Conservation (phyloP, 192 early-diverging fungal species). For the Rhizophagus sp. region DNA sequence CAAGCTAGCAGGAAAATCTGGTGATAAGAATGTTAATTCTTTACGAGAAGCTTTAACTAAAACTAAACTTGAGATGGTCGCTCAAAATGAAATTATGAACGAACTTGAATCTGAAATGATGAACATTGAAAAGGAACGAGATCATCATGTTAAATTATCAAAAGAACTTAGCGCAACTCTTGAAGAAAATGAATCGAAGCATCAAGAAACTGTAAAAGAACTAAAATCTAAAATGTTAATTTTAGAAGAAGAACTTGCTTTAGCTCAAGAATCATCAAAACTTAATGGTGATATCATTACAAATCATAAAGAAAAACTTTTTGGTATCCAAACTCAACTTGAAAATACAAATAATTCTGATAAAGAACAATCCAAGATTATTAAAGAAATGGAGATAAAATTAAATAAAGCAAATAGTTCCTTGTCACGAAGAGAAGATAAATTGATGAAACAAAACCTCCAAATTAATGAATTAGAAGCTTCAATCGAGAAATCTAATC, state of each 20-base stretch:
- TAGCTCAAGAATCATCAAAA: background rate
- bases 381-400: slow-evolving; percentile 4
- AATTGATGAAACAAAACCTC: background rate
- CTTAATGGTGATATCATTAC: background rate
- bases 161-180: background rate
- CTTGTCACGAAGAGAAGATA: slow-evolving; percentile 7
- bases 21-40: background rate
- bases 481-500: background rate
- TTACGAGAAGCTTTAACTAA: background rate
- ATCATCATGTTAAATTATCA: background rate
- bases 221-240: background rate
- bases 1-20: background rate
- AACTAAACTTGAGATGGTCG: slow-evolving; percentile 7
- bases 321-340: background rate
- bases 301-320: background rate
- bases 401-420: background rate
- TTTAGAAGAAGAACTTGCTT: slow-evolving; percentile 3
- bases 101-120: slow-evolving; percentile 14
- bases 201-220: background rate
- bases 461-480: slow-evolving; percentile 11
- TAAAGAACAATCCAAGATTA: background rate
- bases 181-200: background rate
- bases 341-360: background rate
- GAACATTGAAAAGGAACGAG: slow-evolving; percentile 2
- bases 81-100: slow-evolving; percentile 12